Evolutionary conservation across 148 eudicot species (phyloP).

Genomic region (Polygonum maritimum): DNA sequence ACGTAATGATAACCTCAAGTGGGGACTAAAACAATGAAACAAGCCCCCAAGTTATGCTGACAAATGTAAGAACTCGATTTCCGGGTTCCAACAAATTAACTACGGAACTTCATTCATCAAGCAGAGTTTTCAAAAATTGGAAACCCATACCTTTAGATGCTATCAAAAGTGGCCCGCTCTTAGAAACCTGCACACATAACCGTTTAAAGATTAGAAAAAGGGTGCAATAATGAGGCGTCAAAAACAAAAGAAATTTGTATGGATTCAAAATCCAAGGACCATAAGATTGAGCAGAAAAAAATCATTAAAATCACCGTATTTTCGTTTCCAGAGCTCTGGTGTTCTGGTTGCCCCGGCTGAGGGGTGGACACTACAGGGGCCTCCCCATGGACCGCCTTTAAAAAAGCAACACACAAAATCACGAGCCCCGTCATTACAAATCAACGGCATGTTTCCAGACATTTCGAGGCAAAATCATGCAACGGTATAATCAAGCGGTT

Average conservation of each 20-base stretch:
- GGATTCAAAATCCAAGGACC: neutral
- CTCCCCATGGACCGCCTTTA: conserved; percentile 32
- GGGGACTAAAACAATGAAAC: neutral
- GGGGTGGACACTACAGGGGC: conserved; percentile 16
- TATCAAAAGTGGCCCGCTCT: conserved; percentile 74
- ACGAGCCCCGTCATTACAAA: neutral
- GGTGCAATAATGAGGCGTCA: neutral
- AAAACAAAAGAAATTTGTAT: neutral
- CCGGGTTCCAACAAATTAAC: neutral
- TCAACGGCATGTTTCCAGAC: neutral
- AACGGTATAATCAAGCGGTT: neutral
- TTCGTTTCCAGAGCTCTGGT: conserved; percentile 28
- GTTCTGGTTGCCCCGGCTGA: conserved; percentile 29
- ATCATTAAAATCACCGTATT: conserved; percentile 29
- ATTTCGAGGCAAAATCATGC: neutral
- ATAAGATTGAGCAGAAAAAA: neutral
- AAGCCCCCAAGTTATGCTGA: neutral
- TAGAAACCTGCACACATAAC: conserved; percentile 52
- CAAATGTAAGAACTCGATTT: neutral
- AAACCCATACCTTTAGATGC: conserved; percentile 75
- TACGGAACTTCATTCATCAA: neutral
- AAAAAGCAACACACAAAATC: neutral
- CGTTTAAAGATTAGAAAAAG: no score
- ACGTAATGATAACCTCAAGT: neutral
- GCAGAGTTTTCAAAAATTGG: neutral